These are phyloP conservation scores for Lachancea quebecensis DNA, from an alignment of 805 yeast species.

Conservation along the genomic window DNA sequence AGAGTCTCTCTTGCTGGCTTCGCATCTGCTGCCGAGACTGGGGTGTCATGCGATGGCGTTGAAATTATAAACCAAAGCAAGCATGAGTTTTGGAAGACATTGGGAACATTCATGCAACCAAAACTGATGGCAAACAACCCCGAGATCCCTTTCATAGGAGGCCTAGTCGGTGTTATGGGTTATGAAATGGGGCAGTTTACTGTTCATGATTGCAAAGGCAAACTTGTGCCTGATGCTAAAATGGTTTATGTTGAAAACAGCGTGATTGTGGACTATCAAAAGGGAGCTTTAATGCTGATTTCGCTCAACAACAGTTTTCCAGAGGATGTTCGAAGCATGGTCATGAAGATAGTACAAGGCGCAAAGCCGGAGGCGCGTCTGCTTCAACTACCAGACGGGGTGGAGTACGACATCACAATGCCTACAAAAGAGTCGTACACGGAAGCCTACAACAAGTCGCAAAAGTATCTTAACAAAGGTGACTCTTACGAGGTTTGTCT, in stretches of 20 bases:
- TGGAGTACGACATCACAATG: slow-evolving; percentile 29
- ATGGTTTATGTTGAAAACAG: slow-evolving; percentile 63
- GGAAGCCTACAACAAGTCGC: slow-evolving; percentile 54
- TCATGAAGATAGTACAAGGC: slow-evolving; percentile 4
- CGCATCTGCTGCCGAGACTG: background rate
- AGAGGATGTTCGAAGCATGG: slow-evolving; percentile 3
- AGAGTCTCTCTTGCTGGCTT: slow-evolving; percentile 8
- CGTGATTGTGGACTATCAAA: slow-evolving; percentile 46
- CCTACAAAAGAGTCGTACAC: slow-evolving; percentile 54
- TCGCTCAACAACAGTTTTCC: slow-evolving; percentile 41
- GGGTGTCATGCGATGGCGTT: slow-evolving; percentile 4
- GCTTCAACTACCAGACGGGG: slow-evolving; percentile 32
- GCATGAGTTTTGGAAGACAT: slow-evolving; percentile 23
- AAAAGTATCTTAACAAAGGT: slow-evolving; percentile 62
- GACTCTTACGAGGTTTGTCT: slow-evolving; percentile 92
- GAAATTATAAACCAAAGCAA: slow-evolving; percentile 19
- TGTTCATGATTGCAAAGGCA: slow-evolving; percentile 21
- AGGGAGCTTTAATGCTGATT: slow-evolving; percentile 42
- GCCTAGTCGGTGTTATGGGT: slow-evolving; percentile 75
- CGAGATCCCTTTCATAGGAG: slow-evolving; percentile 80
- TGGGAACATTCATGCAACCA: slow-evolving; percentile 24
- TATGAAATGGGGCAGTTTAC: slow-evolving; percentile 76
- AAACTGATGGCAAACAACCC: slow-evolving; percentile 14
- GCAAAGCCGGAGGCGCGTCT: background rate
- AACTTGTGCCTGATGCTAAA: slow-evolving; percentile 63